Evolutionary conservation across 2,329 filamentous ascomycete species (phyloP).

Genomic region (Beauveria sp.): DNA sequence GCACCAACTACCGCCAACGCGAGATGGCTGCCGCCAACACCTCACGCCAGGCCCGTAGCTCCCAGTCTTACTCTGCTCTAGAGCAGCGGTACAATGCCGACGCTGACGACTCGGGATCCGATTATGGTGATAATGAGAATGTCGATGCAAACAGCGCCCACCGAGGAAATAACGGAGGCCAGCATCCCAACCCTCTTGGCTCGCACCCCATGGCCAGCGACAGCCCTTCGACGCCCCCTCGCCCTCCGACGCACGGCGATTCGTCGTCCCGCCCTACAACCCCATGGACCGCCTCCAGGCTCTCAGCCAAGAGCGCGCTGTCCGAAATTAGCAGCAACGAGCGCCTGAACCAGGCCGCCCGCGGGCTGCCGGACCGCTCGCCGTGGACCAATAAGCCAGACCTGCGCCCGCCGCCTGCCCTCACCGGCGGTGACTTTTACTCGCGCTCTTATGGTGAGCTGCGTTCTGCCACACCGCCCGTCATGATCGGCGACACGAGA

Average conservation of each 20-base stretch:
- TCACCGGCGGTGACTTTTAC: slow-evolving; percentile 45
- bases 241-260: not conserved
- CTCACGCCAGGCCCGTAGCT: slow-evolving; percentile 24
- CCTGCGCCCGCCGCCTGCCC: slow-evolving; percentile 29
- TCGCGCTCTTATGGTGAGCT: slow-evolving; percentile 54
- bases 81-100: slow-evolving; percentile 35
- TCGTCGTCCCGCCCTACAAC: not conserved
- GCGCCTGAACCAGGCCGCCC: slow-evolving; percentile 33
- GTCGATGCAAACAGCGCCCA: slow-evolving; percentile 12
- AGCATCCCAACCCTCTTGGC: slow-evolving; percentile 46
- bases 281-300: slow-evolving; percentile 14
- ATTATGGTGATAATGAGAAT: slow-evolving; percentile 31
- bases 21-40: slow-evolving; percentile 30
- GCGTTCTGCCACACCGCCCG: slow-evolving; percentile 43
- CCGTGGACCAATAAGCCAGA: slow-evolving; percentile 26
- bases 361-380: slow-evolving; percentile 32
- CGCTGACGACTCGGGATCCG: slow-evolving; percentile 34
- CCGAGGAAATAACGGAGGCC: slow-evolving; percentile 17
- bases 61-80: slow-evolving; percentile 39
- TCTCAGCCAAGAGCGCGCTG: slow-evolving; percentile 25
- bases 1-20: slow-evolving; percentile 46
- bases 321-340: slow-evolving; percentile 39
- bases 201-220: slow-evolving; percentile 34
- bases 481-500: slow-evolving; percentile 41
- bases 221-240: not conserved